A percentile compares a stretch with the other conserved stretches of the same genome.
phyloP scores from a whole-genome alignment of 345 rosid genomes.

The Eucalyptus grandis region DNA sequence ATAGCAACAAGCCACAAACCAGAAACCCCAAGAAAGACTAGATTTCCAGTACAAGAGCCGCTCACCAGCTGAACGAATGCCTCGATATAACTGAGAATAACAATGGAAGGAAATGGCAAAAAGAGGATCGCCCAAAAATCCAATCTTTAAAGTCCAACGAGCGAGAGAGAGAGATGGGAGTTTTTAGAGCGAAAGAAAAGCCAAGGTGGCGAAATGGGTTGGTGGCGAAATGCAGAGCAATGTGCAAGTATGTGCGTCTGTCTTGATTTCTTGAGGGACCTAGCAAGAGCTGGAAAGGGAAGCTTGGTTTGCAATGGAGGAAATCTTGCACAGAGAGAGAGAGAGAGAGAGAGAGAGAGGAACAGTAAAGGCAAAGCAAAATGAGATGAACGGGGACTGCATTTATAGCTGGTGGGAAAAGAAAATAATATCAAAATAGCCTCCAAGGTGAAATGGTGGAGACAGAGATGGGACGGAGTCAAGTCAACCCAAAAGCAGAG shows the following conservation, averaged over 20 bases:
- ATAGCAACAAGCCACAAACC: slow-evolving; percentile 13
- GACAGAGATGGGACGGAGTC: neutral
- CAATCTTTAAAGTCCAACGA: slow-evolving; percentile 2
- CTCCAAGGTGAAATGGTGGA: neutral
- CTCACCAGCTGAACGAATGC: slow-evolving; percentile 12
- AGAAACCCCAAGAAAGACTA: neutral
- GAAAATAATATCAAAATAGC: neutral
- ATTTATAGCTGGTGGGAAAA: slow-evolving; percentile 18
- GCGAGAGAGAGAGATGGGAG: neutral
- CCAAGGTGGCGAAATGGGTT: slow-evolving; percentile 3
- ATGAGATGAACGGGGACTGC: slow-evolving; percentile 4
- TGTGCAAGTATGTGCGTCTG: neutral
- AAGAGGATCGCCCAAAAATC: slow-evolving; percentile 17
- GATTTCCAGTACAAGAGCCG: slow-evolving; percentile 11
- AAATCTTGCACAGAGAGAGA: slow-evolving; percentile 26
- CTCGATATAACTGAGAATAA: neutral
- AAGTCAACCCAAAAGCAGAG: neutral
- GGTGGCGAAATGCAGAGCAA: slow-evolving; percentile 48
- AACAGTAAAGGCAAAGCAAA: slow-evolving; percentile 37
- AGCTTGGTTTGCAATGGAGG: slow-evolving; percentile 93
- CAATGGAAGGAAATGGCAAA: slow-evolving; percentile 4
- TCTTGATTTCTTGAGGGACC: slow-evolving; percentile 7
- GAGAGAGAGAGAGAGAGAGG: slow-evolving; percentile 11
- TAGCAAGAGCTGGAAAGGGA: slow-evolving; percentile 48
- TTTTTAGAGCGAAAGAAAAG: slow-evolving; percentile 1